Evolutionary conservation across 208 protist species (phyloP).

Genomic region (Entamoeba invadens): DNA sequence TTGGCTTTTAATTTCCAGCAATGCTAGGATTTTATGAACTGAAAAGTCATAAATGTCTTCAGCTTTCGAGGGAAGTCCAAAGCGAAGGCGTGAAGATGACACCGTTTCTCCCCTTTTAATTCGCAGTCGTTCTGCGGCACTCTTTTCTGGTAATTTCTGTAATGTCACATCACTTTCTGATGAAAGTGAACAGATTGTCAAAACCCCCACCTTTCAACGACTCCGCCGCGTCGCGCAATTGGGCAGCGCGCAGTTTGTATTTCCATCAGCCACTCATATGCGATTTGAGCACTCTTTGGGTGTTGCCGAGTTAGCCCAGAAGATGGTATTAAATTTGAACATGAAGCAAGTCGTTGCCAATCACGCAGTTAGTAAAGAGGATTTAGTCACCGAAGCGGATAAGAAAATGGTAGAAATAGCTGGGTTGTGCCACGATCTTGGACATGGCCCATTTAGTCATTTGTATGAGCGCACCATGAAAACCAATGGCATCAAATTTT

Average conservation of each 20-base stretch:
- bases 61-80: not conserved
- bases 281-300: slow-evolving; percentile 41
- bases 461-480: slow-evolving; percentile 21
- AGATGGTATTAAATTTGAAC: not conserved
- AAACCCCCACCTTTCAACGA: slow-evolving; percentile 41
- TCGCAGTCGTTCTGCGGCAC: not conserved
- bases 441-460: slow-evolving; percentile 42
- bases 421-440: slow-evolving; percentile 40
- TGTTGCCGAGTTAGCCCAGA: slow-evolving; percentile 18
- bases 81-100: not conserved
- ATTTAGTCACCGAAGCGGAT: not conserved
- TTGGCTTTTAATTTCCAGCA: too few relatives aligned
- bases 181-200: slow-evolving; percentile 18
- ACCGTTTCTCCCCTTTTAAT: not conserved
- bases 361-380: not conserved
- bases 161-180: not conserved
- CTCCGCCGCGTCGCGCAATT: slow-evolving; percentile 32
- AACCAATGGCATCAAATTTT: not conserved
- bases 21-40: too few relatives aligned
- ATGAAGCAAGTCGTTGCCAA: not conserved
- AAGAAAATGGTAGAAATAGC: slow-evolving; percentile 17
- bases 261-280: slow-evolving; percentile 29
- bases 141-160: not conserved
- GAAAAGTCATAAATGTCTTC: too few relatives aligned
- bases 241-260: slow-evolving; percentile 22